phyloP scores from a whole-genome alignment of 148 eudicot species.

The Agrostemma githago region DNA sequence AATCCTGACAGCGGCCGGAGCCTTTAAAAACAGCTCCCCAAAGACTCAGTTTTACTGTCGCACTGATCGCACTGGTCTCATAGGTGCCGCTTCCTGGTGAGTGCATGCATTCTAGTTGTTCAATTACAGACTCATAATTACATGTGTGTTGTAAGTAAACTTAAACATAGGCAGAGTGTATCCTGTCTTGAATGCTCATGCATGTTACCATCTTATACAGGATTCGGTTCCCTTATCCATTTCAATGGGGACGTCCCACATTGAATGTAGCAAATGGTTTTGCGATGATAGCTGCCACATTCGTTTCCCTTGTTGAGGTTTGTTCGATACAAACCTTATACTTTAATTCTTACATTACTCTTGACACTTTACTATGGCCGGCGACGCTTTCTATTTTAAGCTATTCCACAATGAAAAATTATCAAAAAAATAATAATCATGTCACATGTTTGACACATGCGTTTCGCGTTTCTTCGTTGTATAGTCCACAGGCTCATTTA shows the following conservation, averaged over 20 bases:
- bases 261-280: conserved; percentile 57
- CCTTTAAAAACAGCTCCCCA: conserved; percentile 55
- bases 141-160: background rate
- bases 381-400: too few species aligned
- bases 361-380: background rate
- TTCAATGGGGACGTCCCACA: conserved; percentile 89
- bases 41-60: conserved; percentile 70
- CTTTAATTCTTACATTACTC: background rate
- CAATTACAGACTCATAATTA: background rate
- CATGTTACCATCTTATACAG: conserved; percentile 32
- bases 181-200: background rate
- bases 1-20: conserved; percentile 74
- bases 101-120: background rate
- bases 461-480: conserved; percentile 5
- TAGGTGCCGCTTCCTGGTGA: conserved; percentile 73
- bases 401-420: too few species aligned
- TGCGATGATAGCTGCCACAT: conserved; percentile 75
- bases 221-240: conserved; percentile 86
- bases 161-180: background rate
- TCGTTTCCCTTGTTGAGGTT: conserved; percentile 85
- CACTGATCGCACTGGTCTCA: conserved; percentile 78
- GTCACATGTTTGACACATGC: background rate
- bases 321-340: background rate
- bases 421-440: too few species aligned
- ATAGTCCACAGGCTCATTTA: conserved; percentile 87